Evolutionary conservation across 805 yeast genomes (phyloP).

Genomic region (Saccharomycopsis babjevae): DNA sequence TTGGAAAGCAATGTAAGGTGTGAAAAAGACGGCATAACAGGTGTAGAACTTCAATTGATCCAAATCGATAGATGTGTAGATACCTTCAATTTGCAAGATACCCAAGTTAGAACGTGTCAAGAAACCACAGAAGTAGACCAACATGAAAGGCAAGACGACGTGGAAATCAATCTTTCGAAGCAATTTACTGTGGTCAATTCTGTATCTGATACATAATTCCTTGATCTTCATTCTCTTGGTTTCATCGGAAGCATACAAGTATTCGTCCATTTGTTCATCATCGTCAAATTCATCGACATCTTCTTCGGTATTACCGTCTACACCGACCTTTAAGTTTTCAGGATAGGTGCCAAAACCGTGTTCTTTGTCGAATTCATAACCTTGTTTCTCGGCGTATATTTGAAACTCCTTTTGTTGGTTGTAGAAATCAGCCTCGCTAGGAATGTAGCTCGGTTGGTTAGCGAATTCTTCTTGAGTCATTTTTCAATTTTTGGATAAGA

Average conservation of each 20-base stretch:
- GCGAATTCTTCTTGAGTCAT: background rate
- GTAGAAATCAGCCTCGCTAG: background rate
- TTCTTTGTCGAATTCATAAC: background rate
- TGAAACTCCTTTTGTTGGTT: background rate
- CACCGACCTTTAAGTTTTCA: background rate
- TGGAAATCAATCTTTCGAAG: constrained; percentile 56
- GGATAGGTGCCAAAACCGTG: background rate
- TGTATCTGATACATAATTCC: constrained; percentile 26
- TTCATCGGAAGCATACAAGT: constrained; percentile 10
- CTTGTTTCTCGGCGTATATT: constrained; percentile 1
- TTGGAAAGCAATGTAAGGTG: constrained; percentile 58
- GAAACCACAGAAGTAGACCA: constrained; percentile 66
- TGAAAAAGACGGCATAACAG: constrained; percentile 60
- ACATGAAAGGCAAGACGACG: constrained; percentile 54
- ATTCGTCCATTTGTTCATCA: constrained; percentile 53
- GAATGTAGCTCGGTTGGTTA: background rate
- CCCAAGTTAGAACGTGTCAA: constrained; percentile 76
- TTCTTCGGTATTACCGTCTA: background rate
- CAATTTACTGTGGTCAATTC: constrained; percentile 42
- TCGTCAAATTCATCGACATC: constrained; percentile 29
- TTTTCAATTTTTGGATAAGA: background rate
- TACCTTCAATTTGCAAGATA: constrained; percentile 67
- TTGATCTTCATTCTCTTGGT: constrained; percentile 8
- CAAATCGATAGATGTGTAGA: constrained; percentile 44
- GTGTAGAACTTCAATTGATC: constrained; percentile 48